These are phyloP conservation scores for Phialophora tarda DNA, from an alignment of 2,329 filamentous ascomycete genomes.

Conservation along the genomic window DNA sequence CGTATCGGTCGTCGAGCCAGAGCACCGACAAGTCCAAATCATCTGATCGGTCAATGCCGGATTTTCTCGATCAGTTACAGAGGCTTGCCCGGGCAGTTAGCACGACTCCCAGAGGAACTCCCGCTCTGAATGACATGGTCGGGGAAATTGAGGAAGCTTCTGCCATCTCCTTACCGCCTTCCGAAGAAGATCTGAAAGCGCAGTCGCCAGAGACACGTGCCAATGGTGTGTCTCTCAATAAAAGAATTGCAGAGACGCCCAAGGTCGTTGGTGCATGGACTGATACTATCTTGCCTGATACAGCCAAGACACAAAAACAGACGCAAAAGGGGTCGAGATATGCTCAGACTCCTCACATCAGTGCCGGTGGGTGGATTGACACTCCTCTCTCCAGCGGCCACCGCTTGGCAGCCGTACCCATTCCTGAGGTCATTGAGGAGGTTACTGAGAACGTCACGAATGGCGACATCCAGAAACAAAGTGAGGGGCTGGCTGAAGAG, in stretches of 20 bases:
- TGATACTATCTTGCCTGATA: conserved; percentile 53
- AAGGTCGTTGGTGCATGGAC: conserved; percentile 54
- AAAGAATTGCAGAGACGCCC: conserved; percentile 44
- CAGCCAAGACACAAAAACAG: conserved; percentile 35
- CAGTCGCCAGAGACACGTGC: conserved; percentile 6
- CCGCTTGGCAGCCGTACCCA: conserved; percentile 11
- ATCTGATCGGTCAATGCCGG: conserved; percentile 28
- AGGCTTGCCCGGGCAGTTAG: conserved; percentile 46
- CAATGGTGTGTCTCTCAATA: background rate
- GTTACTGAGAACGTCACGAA: conserved; percentile 38
- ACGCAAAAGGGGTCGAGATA: conserved; percentile 25
- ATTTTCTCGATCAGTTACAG: conserved; percentile 47
- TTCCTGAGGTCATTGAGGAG: conserved; percentile 37
- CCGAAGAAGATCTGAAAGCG: conserved; percentile 8
- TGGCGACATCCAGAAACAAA: conserved; percentile 12
- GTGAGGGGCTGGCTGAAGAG: conserved; percentile 2
- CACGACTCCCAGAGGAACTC: conserved; percentile 34
- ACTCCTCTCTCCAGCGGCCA: conserved; percentile 34
- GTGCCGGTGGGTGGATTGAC: conserved; percentile 40
- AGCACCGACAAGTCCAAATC: conserved; percentile 26
- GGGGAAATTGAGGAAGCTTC: conserved; percentile 18
- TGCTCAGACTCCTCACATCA: conserved; percentile 40
- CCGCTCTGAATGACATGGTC: conserved; percentile 21
- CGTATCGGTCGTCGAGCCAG: conserved; percentile 43
- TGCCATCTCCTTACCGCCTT: conserved; percentile 2